phyloP scores from a whole-genome alignment of 208 protist species.

The Hexamita inflata region DNA sequence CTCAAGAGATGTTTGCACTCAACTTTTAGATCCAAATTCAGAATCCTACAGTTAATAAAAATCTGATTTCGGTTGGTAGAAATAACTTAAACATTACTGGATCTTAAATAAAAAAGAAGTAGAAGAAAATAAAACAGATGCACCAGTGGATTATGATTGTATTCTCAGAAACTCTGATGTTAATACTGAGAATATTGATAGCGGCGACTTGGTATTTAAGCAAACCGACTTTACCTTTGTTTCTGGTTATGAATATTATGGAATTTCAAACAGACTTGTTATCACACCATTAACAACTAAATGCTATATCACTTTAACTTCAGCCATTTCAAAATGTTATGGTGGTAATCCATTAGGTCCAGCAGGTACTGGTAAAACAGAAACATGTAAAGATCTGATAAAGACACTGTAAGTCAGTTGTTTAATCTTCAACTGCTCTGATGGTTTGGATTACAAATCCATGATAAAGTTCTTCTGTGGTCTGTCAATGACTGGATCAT shows the following conservation, averaged over 20 bases:
- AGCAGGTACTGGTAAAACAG: slow-evolving; percentile 86
- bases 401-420: slow-evolving; percentile 84
- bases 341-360: slow-evolving; percentile 75
- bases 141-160: not conserved
- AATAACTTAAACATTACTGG: slow-evolving; percentile 76
- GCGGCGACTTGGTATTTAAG: slow-evolving; percentile 28
- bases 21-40: slow-evolving; percentile 51
- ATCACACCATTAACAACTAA: slow-evolving; percentile 87
- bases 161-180: slow-evolving; percentile 24
- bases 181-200: slow-evolving; percentile 30
- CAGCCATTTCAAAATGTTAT: slow-evolving; percentile 72
- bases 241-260: slow-evolving; percentile 92
- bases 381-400: slow-evolving; percentile 91
- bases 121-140: not conserved
- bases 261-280: slow-evolving; percentile 75
- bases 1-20: slow-evolving; percentile 73
- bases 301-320: slow-evolving; percentile 90
- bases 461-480: slow-evolving; percentile 93
- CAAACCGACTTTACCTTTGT: slow-evolving; percentile 62
- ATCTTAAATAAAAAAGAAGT: slow-evolving; percentile 15
- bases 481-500: slow-evolving; percentile 75
- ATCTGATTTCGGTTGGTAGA: slow-evolving; percentile 70
- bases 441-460: slow-evolving; percentile 91
- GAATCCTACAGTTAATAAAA: not conserved
- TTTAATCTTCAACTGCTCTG: slow-evolving; percentile 92